phyloP scores from a whole-genome alignment of 176 grass and related monocot genomes.

The Aechmea fasciata region DNA sequence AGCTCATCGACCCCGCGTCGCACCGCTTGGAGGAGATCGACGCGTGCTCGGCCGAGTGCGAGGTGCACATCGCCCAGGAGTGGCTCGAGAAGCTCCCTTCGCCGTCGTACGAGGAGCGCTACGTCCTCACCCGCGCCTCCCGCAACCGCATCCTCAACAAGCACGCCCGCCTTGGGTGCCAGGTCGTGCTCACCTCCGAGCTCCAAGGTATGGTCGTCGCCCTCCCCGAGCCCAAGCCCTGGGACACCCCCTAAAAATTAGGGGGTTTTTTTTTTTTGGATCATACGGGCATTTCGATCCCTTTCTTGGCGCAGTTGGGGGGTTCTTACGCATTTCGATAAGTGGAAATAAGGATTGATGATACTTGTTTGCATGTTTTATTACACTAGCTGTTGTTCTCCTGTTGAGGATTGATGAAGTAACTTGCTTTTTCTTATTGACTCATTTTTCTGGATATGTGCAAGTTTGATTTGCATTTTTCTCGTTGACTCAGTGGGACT shows the following conservation, averaged over 20 bases:
- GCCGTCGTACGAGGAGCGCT: slow-evolving; percentile 62
- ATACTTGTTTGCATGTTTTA: not conserved
- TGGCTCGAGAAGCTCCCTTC: slow-evolving; percentile 92
- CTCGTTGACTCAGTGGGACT: too few relatives aligned
- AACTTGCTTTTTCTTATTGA: too few relatives aligned
- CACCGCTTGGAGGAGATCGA: slow-evolving; percentile 94
- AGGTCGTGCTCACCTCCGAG: slow-evolving; percentile 70
- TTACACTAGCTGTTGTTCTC: too few relatives aligned
- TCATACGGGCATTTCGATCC: not conserved
- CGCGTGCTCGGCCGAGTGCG: slow-evolving; percentile 86
- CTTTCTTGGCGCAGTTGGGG: not conserved
- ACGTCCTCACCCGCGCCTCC: slow-evolving; percentile 63
- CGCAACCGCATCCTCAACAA: slow-evolving; percentile 83
- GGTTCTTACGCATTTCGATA: not conserved
- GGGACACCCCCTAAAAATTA: slow-evolving; percentile 75
- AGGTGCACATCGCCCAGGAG: slow-evolving; percentile 96
- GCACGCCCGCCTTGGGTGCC: slow-evolving; percentile 83
- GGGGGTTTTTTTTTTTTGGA: not conserved
- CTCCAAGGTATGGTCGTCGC: slow-evolving; percentile 90
- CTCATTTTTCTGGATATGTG: too few relatives aligned
- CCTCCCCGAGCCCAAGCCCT: slow-evolving; percentile 79
- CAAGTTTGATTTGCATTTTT: too few relatives aligned
- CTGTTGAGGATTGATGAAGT: too few relatives aligned
- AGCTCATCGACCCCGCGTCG: slow-evolving; percentile 78
- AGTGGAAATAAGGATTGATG: not conserved